Evolutionary conservation across 257 asterid species (phyloP).

Genomic region (Forsythia suspensa): DNA sequence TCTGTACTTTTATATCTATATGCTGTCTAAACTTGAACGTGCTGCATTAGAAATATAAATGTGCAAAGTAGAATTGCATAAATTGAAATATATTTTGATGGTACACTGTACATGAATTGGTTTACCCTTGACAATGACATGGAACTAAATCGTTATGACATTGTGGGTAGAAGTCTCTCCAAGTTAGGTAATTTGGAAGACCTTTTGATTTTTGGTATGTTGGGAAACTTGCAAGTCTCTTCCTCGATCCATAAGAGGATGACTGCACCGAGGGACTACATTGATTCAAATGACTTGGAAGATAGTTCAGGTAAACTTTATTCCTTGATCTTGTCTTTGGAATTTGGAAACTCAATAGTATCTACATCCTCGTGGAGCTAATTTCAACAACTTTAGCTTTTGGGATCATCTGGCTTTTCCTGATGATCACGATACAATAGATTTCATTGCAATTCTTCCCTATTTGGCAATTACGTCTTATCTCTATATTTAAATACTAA

Average conservation of each 20-base stretch:
- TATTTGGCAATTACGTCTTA: not conserved
- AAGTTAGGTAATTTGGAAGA: constrained; percentile 27
- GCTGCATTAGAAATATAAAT: not conserved
- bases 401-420: not conserved
- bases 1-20: not conserved
- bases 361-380: constrained; percentile 15
- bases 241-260: constrained; percentile 55
- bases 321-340: not conserved
- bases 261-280: constrained; percentile 48
- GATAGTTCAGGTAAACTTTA: constrained; percentile 44
- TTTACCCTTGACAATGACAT: constrained; percentile 4
- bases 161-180: constrained; percentile 17
- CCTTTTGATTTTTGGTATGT: constrained; percentile 39
- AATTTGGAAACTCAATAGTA: not conserved
- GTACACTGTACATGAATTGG: not conserved
- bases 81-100: not conserved
- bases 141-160: constrained; percentile 12
- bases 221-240: constrained; percentile 40
- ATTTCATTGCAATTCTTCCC: not conserved
- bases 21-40: not conserved
- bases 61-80: not conserved
- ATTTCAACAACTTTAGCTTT: not conserved
- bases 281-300: constrained; percentile 45
- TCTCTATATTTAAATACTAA: not conserved
- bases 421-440: not conserved